Evolutionary conservation across 371 early-diverging fungal genomes (phyloP), one percentile per base, ranked within the genome.

Genomic region (Circinella umbellata): DNA sequence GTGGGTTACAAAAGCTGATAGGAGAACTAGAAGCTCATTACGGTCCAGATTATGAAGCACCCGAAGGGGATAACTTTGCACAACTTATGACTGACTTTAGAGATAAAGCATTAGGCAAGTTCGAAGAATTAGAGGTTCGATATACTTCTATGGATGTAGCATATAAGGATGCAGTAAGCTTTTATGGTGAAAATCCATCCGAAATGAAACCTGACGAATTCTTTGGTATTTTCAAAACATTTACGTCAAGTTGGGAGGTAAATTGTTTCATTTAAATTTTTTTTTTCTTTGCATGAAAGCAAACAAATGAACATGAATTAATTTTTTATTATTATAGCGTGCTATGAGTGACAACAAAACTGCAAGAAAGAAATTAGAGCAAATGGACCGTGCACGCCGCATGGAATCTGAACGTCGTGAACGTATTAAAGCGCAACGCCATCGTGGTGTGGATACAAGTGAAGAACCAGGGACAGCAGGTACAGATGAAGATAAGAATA

Each of bases 181-280:
- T 89, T 60, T 95, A 84, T 73, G 96, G 96, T 42, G 97, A 97
- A 74, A 94, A 96, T 62, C 83, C 94, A 35, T 79, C 76, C 34
- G 80, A 85, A 49, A 92, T 89, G 80, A 91, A 93, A 63, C 94
- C 94, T 0, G 96, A 97, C 69, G 96, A 95, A 71, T 96, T 94
- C 86, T 94, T 95, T 86, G 89, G 90, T 14, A 88, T 94, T 47
- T 94, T 93, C 86, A 92, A 91, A 75, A 92, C 92, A 4, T 94
- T 94, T 62, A 86, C 88, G 13, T 82, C 91, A 1, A 90, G 90
- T 68, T 93, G 93, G 73, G 91, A 89, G 81, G 85, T 82, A 80
- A 13, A 70, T 65, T 51, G 9, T 48, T 9, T 53, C 18, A 34
- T 27, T 1, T 27, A 27, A 27, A 61, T 61, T 36, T 61, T 38